Base-by-base conservation (phyloP, 805 yeast genomes). In the Saturnispora dispora region DNA sequence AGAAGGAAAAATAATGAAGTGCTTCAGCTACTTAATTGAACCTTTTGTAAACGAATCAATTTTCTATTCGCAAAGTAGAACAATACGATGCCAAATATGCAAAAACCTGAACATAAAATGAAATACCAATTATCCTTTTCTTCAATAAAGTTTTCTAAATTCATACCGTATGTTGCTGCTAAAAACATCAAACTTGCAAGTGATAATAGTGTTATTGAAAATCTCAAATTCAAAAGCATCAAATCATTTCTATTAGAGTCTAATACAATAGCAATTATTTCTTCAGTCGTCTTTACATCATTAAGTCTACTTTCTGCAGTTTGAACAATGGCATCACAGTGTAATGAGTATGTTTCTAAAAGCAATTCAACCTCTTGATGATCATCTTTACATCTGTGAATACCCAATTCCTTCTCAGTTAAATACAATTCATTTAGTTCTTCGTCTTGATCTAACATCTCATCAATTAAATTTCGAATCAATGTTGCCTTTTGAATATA, bases 141-240 rank as follows among this genome's bases (percentile, higher is more conserved):
- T 64, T 93, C 99, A 22, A 93, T 82, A 62, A 86, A 89, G 67
- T 91, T 93, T 61, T 85, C 88, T 64, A 93, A 71, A 67, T 93
- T 93, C 99, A 93, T 93, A 35, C 99, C 99, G 66, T 90, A 93
- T 10, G 88, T 71, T 0, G 96, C 85, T 2, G 96, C 93, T 15
- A 88, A 64, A 57, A 86, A 87, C 45, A 95, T 71, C 1, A 93
- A 84, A 15, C 83, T 78, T 2, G 95, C 95, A 60, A 90, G 71
- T 3, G 96, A 83, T 35, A 93, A 70, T 52, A 95, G 74, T 0
- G 95, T 93, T 25, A 88, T 81, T 47, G 93, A 83, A 64, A 88
- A 88, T 58, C 85, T 76, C 52, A 93, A 72, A 3, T 96, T 95
- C 39, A 93, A 71, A 28, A 89, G 65, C 96, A 93, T 89, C 54